A percentile compares a stretch with the other conserved stretches of the same genome.
phyloP scores from a whole-genome alignment of 1,139 yeast genomes.

The Candida neerlandica region DNA sequence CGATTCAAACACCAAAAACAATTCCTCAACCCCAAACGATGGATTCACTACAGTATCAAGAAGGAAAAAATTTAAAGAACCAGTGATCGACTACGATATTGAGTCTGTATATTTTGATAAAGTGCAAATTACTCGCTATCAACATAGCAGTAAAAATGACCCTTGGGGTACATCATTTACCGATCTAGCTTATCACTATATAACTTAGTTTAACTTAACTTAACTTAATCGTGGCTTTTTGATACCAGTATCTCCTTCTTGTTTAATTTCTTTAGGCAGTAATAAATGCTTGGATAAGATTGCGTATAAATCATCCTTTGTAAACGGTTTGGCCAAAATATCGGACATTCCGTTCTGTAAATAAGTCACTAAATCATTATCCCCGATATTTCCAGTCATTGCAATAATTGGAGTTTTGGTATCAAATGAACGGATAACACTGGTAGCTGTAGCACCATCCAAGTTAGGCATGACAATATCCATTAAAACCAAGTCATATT shows the following conservation, averaged over 20 bases:
- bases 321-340: conserved; percentile 88
- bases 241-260: conserved; percentile 7
- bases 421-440: conserved; percentile 81
- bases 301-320: conserved; percentile 77
- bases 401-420: conserved; percentile 87
- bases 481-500: conserved; percentile 85
- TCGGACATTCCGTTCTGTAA: conserved; percentile 90
- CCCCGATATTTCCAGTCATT: conserved; percentile 89
- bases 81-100: conserved; percentile 39
- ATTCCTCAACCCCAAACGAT: conserved; percentile 16
- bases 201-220: conserved; percentile 2
- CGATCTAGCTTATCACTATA: conserved; percentile 49
- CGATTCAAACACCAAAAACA: conserved; percentile 9
- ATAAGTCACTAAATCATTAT: conserved; percentile 77
- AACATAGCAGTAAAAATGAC: conserved; percentile 25
- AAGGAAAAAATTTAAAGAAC: conserved; percentile 30
- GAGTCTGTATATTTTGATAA: conserved; percentile 35
- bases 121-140: conserved; percentile 21
- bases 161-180: conserved; percentile 58
- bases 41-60: conserved; percentile 37
- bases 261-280: conserved; percentile 18
- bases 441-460: conserved; percentile 93
- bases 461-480: conserved; percentile 93
- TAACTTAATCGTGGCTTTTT: conserved; percentile 15
- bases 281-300: conserved; percentile 71